A percentile compares a stretch with the other conserved stretches of the same genome.
Evolutionary conservation across 208 protist species (phyloP).

Genomic region (Leishmania lainsoni): DNA sequence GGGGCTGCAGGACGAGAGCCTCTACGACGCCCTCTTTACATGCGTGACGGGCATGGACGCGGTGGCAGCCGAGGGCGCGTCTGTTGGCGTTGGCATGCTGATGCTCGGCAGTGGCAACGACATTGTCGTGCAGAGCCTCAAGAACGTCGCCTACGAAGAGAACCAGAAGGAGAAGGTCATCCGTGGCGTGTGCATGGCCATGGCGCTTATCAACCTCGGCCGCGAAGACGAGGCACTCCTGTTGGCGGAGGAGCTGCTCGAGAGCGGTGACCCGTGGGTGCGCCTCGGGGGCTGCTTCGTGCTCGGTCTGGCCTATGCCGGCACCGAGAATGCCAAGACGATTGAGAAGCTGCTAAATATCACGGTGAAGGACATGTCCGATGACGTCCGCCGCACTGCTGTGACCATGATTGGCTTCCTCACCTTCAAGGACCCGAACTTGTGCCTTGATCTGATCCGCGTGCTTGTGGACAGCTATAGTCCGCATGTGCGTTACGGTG

Average conservation of each 20-base stretch:
- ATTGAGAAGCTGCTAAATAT: slow-evolving; percentile 96
- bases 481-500: slow-evolving; percentile 98
- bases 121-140: slow-evolving; percentile 90
- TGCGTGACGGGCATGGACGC: slow-evolving; percentile 96
- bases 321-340: slow-evolving; percentile 94
- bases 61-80: slow-evolving; percentile 97
- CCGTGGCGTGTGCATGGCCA: slow-evolving; percentile 95
- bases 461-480: slow-evolving; percentile 97
- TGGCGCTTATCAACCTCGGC: slow-evolving; percentile 97
- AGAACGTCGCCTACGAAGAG: slow-evolving; percentile 93
- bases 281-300: slow-evolving; percentile 97
- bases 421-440: slow-evolving; percentile 93
- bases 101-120: slow-evolving; percentile 96
- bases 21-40: slow-evolving; percentile 96
- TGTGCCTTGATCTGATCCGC: slow-evolving; percentile 86
- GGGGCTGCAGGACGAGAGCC: slow-evolving; percentile 83
- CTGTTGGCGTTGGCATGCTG: slow-evolving; percentile 97
- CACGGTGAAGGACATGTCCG: slow-evolving; percentile 97
- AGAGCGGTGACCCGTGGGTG: slow-evolving; percentile 96
- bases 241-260: slow-evolving; percentile 93
- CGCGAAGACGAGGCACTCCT: slow-evolving; percentile 95
- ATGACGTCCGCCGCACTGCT: slow-evolving; percentile 98
- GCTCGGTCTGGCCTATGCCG: slow-evolving; percentile 97
- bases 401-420: slow-evolving; percentile 98
- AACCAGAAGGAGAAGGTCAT: slow-evolving; percentile 99